Conservation (phyloP, 495 filamentous ascomycete genomes). For the Penicillium turbatum region DNA sequence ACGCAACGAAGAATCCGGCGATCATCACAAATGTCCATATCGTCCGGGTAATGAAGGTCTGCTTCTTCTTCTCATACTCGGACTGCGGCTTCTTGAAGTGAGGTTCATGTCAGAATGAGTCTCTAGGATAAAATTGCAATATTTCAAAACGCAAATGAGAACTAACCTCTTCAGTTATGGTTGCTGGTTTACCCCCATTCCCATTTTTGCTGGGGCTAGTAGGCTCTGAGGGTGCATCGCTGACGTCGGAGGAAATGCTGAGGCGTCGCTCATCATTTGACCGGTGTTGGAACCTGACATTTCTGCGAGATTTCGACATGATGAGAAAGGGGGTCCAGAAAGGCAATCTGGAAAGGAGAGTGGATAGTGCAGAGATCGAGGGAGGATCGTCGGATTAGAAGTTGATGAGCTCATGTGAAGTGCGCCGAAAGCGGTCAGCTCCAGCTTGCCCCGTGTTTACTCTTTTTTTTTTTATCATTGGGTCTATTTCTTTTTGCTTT, state of each 20-base stretch:
- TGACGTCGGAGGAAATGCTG: constrained; percentile 71
- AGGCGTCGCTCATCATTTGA: constrained; percentile 55
- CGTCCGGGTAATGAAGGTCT: constrained; percentile 93
- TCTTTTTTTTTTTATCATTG: background rate
- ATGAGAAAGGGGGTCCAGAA: constrained; percentile 15
- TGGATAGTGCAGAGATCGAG: constrained; percentile 23
- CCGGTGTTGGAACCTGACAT: constrained; percentile 77
- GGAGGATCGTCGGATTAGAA: constrained; percentile 19
- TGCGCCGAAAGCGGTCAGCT: constrained; percentile 22
- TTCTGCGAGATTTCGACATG: constrained; percentile 74
- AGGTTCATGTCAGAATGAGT: constrained; percentile 9
- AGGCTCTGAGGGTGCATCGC: constrained; percentile 65
- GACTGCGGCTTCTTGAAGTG: constrained; percentile 44
- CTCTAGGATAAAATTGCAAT: background rate
- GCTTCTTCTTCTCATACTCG: constrained; percentile 98
- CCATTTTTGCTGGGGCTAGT: constrained; percentile 52
- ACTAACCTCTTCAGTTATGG: constrained; percentile 48
- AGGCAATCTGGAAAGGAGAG: constrained; percentile 7
- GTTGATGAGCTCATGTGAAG: constrained; percentile 25
- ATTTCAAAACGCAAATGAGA: background rate
- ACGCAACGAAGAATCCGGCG: constrained; percentile 77
- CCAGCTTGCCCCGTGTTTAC: constrained; percentile 1
- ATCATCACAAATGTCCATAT: constrained; percentile 99
- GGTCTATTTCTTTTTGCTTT: background rate
- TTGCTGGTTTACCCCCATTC: constrained; percentile 40